phyloP scores from a whole-genome alignment of 1,139 yeast genomes.

The Suhomyces bokatorum region DNA sequence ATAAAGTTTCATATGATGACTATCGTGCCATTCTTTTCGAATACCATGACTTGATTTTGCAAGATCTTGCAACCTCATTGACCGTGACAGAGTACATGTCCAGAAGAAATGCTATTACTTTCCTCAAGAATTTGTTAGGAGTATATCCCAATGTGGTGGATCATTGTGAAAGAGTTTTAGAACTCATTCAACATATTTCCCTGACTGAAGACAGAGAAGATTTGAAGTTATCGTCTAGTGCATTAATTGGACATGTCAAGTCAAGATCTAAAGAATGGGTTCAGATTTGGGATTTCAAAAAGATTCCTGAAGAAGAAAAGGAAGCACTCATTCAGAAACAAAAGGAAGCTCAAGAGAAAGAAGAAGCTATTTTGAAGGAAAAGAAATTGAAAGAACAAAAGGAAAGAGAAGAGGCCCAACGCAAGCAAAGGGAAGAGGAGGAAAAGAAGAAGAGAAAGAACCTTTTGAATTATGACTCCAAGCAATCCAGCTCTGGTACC shows the following conservation, averaged over 20 bases:
- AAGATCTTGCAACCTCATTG: constrained; percentile 51
- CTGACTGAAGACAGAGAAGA: constrained; percentile 71
- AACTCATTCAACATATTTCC: constrained; percentile 50
- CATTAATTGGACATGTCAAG: constrained; percentile 70
- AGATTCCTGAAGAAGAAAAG: constrained; percentile 39
- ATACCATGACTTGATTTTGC: constrained; percentile 55
- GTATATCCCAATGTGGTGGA: constrained; percentile 70
- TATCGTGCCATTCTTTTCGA: constrained; percentile 48
- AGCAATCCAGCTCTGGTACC: constrained; percentile 12
- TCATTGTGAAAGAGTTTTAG: constrained; percentile 59
- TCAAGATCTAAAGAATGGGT: constrained; percentile 60
- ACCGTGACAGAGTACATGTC: constrained; percentile 70
- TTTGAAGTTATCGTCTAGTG: constrained; percentile 74
- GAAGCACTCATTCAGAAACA: constrained; percentile 24
- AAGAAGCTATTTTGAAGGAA: constrained; percentile 17
- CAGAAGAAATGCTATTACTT: constrained; percentile 76
- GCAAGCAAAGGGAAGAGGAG: constrained; percentile 25
- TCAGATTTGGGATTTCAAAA: constrained; percentile 57
- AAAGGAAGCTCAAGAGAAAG: constrained; percentile 21
- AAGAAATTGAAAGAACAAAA: constrained; percentile 14
- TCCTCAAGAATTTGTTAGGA: constrained; percentile 65
- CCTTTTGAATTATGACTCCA: constrained; percentile 27
- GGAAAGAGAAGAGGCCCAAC: constrained; percentile 20
- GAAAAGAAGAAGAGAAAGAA: constrained; percentile 20
- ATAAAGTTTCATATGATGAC: constrained; percentile 29